These are phyloP conservation scores for Spizellomyces punctatus DNA, from an alignment of 192 early-diverging fungal genomes.

Conservation along the genomic window DNA sequence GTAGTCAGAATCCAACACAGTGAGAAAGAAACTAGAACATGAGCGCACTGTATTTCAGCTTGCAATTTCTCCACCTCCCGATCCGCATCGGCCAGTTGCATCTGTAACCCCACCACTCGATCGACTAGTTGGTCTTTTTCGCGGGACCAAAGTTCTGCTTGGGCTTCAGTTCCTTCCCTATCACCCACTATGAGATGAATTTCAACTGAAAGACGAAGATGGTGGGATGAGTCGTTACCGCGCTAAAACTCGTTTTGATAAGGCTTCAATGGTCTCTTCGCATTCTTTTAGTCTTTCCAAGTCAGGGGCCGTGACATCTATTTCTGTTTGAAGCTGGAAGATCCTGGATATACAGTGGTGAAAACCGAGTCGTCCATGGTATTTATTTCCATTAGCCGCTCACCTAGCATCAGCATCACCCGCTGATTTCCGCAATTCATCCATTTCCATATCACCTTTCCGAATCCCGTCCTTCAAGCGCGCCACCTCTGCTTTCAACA, in stretches of 20 bases:
- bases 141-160: neutral
- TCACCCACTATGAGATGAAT: too few relatives aligned
- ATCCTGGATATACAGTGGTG: neutral
- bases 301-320: conserved; percentile 11
- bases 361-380: too few relatives aligned
- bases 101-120: conserved; percentile 6
- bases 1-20: too few relatives aligned
- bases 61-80: conserved; percentile 5
- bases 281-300: conserved; percentile 17
- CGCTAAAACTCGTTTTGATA: conserved; percentile 5
- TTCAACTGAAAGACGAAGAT: too few relatives aligned
- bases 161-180: neutral
- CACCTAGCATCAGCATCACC: conserved; percentile 9
- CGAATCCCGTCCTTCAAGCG: conserved; percentile 6
- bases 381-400: neutral
- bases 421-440: neutral
- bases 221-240: neutral
- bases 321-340: conserved; percentile 21
- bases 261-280: conserved; percentile 14
- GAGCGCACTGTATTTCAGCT: neutral
- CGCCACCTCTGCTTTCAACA: neutral
- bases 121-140: conserved; percentile 12
- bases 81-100: conserved; percentile 8
- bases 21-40: too few relatives aligned
- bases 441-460: neutral